Conservation (phyloP, 768 basidiomycete genomes). For the Trametes gibbosa region DNA sequence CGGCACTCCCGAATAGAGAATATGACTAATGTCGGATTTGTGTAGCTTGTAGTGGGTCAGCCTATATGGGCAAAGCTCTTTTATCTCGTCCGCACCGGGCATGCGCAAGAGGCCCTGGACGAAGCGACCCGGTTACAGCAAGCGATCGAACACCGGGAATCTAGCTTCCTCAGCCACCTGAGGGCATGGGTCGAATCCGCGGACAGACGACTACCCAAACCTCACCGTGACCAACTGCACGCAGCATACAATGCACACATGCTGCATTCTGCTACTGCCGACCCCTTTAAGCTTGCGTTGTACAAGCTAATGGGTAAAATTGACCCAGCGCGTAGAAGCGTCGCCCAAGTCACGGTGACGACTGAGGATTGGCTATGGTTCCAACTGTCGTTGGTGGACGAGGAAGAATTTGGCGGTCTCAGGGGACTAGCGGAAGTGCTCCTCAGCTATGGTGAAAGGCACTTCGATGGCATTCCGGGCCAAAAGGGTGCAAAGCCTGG, state of each 20-base stretch:
- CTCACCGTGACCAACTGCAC: slow-evolving; percentile 77
- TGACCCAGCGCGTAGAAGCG: slow-evolving; percentile 76
- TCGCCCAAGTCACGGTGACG: slow-evolving; percentile 82
- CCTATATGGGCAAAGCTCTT: slow-evolving; percentile 95
- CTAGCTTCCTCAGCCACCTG: slow-evolving; percentile 80
- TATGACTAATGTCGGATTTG: not conserved
- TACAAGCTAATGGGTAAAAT: slow-evolving; percentile 95
- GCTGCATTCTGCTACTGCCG: slow-evolving; percentile 81
- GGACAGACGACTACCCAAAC: slow-evolving; percentile 71
- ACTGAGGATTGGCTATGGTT: slow-evolving; percentile 99
- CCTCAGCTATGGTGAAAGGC: slow-evolving; percentile 75
- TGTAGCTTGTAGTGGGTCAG: slow-evolving; percentile 76
- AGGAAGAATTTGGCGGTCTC: slow-evolving; percentile 78
- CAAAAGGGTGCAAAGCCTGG: slow-evolving; percentile 60
- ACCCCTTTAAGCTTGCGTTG: slow-evolving; percentile 94
- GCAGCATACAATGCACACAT: slow-evolving; percentile 83
- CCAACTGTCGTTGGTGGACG: slow-evolving; percentile 88
- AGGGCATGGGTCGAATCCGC: slow-evolving; percentile 79
- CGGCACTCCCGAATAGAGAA: not conserved
- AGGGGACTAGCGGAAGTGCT: slow-evolving; percentile 72
- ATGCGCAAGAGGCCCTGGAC: slow-evolving; percentile 73
- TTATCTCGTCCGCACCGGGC: slow-evolving; percentile 86
- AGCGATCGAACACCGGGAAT: slow-evolving; percentile 74
- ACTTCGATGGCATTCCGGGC: slow-evolving; percentile 69
- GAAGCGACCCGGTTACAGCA: slow-evolving; percentile 70